These are phyloP conservation scores for Phalaenopsis hybrid DNA, from an alignment of 116 monocot genomes.

Conservation along the genomic window DNA sequence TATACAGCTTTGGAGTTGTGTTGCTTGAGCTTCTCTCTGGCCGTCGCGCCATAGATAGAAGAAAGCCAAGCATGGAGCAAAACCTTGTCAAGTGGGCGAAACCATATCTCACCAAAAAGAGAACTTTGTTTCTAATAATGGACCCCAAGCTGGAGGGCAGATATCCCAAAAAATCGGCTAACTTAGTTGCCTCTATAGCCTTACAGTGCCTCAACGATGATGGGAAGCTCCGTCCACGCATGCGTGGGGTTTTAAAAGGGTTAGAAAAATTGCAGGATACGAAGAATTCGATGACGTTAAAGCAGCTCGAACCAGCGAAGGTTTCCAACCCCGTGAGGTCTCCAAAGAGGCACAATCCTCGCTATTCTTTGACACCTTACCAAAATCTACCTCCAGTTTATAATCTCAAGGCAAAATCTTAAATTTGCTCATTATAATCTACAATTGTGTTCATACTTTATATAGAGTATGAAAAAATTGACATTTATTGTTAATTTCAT, in stretches of 20 bases:
- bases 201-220: conserved; percentile 15
- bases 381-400: no score
- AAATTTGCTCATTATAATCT: no score
- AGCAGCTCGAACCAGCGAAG: not conserved
- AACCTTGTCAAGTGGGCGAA: conserved; percentile 23
- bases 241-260: conserved; percentile 11
- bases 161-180: conserved; percentile 23
- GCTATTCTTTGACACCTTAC: not conserved
- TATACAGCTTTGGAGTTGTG: conserved; percentile 38
- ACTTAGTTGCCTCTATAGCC: conserved; percentile 8
- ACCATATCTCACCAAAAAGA: conserved; percentile 14
- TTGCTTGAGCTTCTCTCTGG: conserved; percentile 21
- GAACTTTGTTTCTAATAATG: conserved; percentile 17
- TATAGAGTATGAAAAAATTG: no score
- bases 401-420: no score
- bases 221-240: conserved; percentile 14
- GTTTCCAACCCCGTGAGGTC: no score
- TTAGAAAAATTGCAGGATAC: conserved; percentile 13
- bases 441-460: no score
- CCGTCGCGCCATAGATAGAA: conserved; percentile 16
- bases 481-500: no score
- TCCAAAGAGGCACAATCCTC: not conserved
- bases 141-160: conserved; percentile 18
- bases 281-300: conserved; percentile 4
- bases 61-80: conserved; percentile 10